These are phyloP conservation scores for Flaveria bidentis DNA, from an alignment of 129 eudicot species.

Conservation along the genomic window DNA sequence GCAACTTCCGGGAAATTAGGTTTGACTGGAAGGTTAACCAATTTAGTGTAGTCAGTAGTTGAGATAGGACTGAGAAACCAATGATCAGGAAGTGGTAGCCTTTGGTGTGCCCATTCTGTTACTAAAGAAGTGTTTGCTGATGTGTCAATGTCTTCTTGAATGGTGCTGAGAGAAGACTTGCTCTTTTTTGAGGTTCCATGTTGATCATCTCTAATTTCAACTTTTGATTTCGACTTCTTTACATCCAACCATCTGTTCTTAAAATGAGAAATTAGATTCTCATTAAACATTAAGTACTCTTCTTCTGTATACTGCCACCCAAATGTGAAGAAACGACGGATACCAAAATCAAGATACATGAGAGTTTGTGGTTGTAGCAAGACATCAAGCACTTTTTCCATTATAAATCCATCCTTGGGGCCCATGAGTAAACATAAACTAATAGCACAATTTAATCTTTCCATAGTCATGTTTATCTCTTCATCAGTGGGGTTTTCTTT, in stretches of 20 bases:
- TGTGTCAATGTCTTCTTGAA: conserved; percentile 62
- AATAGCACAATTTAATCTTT: conserved; percentile 58
- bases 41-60: conserved; percentile 41
- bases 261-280: conserved; percentile 63
- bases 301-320: conserved; percentile 58
- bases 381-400: conserved; percentile 55
- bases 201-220: conserved; percentile 25
- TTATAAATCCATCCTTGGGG: conserved; percentile 53
- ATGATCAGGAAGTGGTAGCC: conserved; percentile 79
- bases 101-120: conserved; percentile 89
- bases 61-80: conserved; percentile 92
- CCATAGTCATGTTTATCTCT: conserved; percentile 42
- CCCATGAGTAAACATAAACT: conserved; percentile 52
- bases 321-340: conserved; percentile 45
- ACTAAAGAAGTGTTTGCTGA: conserved; percentile 44
- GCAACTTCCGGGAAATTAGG: conserved; percentile 51
- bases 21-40: conserved; percentile 36
- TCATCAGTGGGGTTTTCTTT: conserved; percentile 31
- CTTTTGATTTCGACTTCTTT: conserved; percentile 51
- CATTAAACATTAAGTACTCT: conserved; percentile 53
- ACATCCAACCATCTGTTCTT: conserved; percentile 65
- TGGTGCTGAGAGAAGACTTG: conserved; percentile 58
- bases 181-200: conserved; percentile 36
- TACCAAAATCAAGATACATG: conserved; percentile 56
- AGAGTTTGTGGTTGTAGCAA: conserved; percentile 58